Base-by-base conservation (phyloP, 495 filamentous ascomycete genomes). In the Penicillium arizonense region DNA sequence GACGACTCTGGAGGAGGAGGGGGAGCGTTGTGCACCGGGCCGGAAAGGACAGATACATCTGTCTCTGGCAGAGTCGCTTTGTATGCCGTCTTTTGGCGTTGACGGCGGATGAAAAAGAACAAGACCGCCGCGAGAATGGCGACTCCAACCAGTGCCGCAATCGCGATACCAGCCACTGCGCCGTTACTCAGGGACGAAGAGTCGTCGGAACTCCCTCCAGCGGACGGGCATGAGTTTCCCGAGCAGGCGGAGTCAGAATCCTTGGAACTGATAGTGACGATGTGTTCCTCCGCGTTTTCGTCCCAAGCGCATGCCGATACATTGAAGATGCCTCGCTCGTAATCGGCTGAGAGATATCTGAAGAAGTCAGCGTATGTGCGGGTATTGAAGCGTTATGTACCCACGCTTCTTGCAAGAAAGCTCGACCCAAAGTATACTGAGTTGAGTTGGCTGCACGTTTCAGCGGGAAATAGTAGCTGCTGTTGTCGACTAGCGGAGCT, bases 381-480 rank as follows among this genome's bases (percentile, higher is more conserved):
- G 16, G 4, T 13, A 12, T 28, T 2, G n/a, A 24, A 9, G 26
- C 8, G 10, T 18, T 39, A 0, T 28, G 9, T n/a, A 58, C 59
- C 58, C 48, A 62, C 13, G 82, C 78, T 65, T 88, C 86, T 69
- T 89, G 86, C 50, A 89, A 73, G 56, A 89, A 89, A 3, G 73
- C 66, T 24, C 86, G 79, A n/a, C 86, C 86, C 53, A 89, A 75
- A n/a, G 82, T 82, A 55, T 78, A 75, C 50, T 83, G 75, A n/a
- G 76, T 79, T 18, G 68, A 63, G 59, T 80, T 75, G 21, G 69
- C 64, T 21, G 77, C 71, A 44, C 70, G 73, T 48, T 79, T 73
- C 18, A 88, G 68, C 18, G 87, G 84, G 54, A 91, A 87, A 64
- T 89, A 89, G 46, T 77, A 74, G 45, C 55, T 53, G 28, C 36